A percentile compares a stretch with the other conserved stretches of the same genome.
phyloP scores from a whole-genome alignment of 129 eudicot species.

The Smallanthus sonchifolius region DNA sequence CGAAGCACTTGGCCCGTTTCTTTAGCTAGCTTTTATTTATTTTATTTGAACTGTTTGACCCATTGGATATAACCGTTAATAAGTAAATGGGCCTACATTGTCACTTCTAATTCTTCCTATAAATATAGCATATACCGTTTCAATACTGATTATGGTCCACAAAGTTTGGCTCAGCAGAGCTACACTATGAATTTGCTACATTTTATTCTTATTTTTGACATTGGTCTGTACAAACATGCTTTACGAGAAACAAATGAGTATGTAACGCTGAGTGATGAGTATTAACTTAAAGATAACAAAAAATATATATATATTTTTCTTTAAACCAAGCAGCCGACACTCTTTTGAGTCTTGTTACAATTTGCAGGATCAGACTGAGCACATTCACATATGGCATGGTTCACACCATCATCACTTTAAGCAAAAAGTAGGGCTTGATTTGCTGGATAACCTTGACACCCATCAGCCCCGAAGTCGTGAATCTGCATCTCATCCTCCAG shows the following conservation, averaged over 20 bases:
- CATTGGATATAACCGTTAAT: neutral
- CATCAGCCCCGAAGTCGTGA: conserved; percentile 41
- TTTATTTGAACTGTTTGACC: neutral
- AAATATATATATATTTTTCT: neutral
- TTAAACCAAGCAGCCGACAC: neutral
- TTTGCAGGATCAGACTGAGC: conserved; percentile 67
- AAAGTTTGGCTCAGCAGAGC: neutral
- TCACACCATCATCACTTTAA: conserved; percentile 62
- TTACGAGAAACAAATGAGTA: neutral
- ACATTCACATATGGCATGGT: conserved; percentile 89
- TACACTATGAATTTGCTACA: neutral
- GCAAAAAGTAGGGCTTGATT: conserved; percentile 50
- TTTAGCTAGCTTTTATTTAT: neutral
- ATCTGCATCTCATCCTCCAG: conserved; percentile 63
- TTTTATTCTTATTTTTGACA: neutral
- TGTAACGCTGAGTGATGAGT: neutral
- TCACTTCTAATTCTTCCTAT: conserved; percentile 8
- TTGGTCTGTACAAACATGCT: conserved; percentile 5
- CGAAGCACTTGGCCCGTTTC: neutral
- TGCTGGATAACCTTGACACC: conserved; percentile 52
- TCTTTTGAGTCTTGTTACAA: neutral
- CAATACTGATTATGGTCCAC: conserved; percentile 4
- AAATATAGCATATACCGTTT: neutral
- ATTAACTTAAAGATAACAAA: neutral
- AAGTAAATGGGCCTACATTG: neutral